Percentiles rank a stretch among this genome's conserved stretches.
Conservation (phyloP, 1,139 yeast species). For the Zygosaccharomyces sapae region DNA sequence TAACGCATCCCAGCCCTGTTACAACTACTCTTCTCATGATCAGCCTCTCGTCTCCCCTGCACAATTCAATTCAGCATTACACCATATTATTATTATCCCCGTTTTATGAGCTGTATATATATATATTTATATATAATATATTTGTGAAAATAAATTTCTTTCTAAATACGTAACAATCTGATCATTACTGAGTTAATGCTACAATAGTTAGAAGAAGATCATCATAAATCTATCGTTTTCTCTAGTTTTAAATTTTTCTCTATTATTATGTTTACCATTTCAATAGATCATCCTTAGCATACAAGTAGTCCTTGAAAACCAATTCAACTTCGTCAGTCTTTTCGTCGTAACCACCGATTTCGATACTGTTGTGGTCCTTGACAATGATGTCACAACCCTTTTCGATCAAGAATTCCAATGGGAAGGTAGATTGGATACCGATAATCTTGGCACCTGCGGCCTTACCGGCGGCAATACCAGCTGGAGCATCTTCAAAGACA, state of each 20-base stretch:
- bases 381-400: slow-evolving; percentile 82
- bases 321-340: slow-evolving; percentile 38
- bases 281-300: slow-evolving; percentile 37
- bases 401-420: slow-evolving; percentile 59
- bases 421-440: slow-evolving; percentile 80
- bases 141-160: not conserved
- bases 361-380: slow-evolving; percentile 55
- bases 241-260: not conserved
- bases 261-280: slow-evolving; percentile 26
- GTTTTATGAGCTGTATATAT: not conserved
- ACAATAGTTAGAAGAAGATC: not conserved
- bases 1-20: slow-evolving; percentile 82
- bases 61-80: no score
- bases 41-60: not conserved
- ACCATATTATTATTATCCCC: not conserved
- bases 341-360: slow-evolving; percentile 38
- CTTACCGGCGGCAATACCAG: slow-evolving; percentile 80
- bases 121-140: not conserved
- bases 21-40: slow-evolving; percentile 65
- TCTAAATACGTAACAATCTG: not conserved
- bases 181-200: not conserved
- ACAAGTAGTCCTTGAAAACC: slow-evolving; percentile 36
- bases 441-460: slow-evolving; percentile 79
- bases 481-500: slow-evolving; percentile 82
- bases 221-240: not conserved